Conservation (phyloP, 163 green algal species). For the Scenedesmus sp. region DNA sequence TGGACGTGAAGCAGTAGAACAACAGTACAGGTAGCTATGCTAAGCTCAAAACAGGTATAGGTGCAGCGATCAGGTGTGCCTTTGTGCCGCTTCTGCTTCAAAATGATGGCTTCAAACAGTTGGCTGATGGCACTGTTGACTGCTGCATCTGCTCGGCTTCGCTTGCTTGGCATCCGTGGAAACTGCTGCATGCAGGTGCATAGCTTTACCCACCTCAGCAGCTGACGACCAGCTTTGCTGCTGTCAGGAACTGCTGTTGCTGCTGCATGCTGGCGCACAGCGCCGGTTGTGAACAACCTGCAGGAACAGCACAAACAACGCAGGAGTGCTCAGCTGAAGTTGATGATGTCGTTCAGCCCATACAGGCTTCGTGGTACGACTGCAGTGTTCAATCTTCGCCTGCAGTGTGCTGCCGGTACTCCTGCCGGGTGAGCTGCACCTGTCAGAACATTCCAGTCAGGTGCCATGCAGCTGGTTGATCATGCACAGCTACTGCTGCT, state of each 20-base stretch:
- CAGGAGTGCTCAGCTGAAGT: background rate
- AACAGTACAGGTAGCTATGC: too few species aligned
- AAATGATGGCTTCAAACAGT: too few species aligned
- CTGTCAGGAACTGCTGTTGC: background rate
- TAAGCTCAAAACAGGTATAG: too few species aligned
- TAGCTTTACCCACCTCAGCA: conserved; percentile 4
- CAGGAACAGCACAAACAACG: background rate
- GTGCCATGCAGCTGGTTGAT: background rate
- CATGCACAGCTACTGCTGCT: background rate
- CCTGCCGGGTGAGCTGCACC: background rate
- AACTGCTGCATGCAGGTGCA: too few species aligned
- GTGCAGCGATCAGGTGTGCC: too few species aligned
- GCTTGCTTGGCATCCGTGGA: too few species aligned
- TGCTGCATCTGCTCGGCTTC: too few species aligned
- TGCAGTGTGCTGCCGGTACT: background rate
- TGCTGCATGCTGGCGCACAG: background rate
- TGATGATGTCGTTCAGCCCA: background rate
- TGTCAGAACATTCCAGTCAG: background rate
- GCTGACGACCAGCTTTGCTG: background rate
- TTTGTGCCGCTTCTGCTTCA: too few species aligned
- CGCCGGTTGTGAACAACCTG: background rate
- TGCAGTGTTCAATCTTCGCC: too few species aligned
- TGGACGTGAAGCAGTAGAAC: too few species aligned
- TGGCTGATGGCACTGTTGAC: too few species aligned
- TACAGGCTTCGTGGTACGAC: too few species aligned